A percentile compares a stretch with the other conserved stretches of the same genome.
Evolutionary conservation across 352 stramenopile genomes (phyloP).

Genomic region (Globisporangium okanoganense): DNA sequence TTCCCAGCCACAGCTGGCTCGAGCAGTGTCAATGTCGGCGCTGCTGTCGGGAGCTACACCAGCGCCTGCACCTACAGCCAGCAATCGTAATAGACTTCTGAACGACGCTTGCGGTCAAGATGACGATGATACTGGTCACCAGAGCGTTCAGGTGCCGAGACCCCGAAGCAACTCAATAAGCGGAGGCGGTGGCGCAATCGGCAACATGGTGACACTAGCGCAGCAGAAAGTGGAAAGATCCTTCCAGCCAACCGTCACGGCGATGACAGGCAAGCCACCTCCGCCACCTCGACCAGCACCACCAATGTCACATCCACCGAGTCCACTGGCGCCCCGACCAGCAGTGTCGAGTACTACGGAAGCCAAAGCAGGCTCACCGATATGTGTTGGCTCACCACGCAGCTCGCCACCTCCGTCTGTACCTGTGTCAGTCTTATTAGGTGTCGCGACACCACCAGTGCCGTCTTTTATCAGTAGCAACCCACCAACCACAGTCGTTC

Average conservation of each 20-base stretch:
- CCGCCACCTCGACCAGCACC: not conserved
- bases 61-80: too few relatives aligned
- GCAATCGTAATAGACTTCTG: not conserved
- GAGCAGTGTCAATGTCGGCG: constrained; percentile 3
- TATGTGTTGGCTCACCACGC: not conserved
- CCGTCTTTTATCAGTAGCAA: not conserved
- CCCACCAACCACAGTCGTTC: not conserved
- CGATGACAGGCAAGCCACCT: not conserved
- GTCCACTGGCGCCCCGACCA: not conserved
- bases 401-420: too few relatives aligned
- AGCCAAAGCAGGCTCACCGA: not conserved
- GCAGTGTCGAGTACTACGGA: not conserved
- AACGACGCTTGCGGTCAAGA: not conserved
- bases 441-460: not conserved
- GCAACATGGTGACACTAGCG: not conserved
- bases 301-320: not conserved
- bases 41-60: not conserved
- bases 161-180: constrained; percentile 13
- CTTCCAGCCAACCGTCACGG: not conserved
- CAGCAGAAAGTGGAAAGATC: not conserved
- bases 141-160: not conserved
- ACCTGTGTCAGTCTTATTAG: too few relatives aligned
- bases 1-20: constrained; percentile 1
- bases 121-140: not conserved
- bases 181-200: not conserved